These are phyloP conservation scores for Chlamydomonas schloesseri DNA, from an alignment of 139 green algal genomes.

Conservation along the genomic window DNA sequence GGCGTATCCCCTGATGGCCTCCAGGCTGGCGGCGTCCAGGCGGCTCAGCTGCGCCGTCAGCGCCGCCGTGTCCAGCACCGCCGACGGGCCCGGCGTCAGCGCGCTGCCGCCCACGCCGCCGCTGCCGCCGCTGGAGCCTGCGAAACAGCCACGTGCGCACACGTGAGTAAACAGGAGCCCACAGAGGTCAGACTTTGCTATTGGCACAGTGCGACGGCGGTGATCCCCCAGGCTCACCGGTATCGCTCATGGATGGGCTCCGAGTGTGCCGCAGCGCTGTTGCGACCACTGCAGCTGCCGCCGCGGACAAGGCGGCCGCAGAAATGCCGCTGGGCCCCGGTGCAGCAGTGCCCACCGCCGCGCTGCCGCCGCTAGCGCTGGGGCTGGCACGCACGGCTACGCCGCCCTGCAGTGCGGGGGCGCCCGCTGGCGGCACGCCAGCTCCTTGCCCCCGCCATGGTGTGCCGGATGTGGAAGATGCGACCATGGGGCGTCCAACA, in stretches of 20 bases:
- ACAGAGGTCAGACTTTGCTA: no score
- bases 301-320: not conserved
- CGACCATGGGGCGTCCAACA: not conserved
- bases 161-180: no score
- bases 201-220: no score
- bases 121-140: no score
- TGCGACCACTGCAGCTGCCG: not conserved
- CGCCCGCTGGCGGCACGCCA: no score
- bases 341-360: not conserved
- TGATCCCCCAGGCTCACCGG: no score
- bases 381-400: not conserved
- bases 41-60: conserved; percentile 17
- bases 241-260: not conserved
- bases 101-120: no score
- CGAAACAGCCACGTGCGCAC: no score
- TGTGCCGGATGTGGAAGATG: not conserved
- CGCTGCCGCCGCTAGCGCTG: not conserved
- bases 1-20: conserved; percentile 31
- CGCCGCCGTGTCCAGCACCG: not conserved
- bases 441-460: not conserved
- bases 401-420: not conserved
- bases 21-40: conserved; percentile 20
- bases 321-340: not conserved
- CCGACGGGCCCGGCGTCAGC: no score
- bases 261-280: not conserved